Base-by-base conservation (phyloP, 2,329 filamentous ascomycete species). In the Fusarium miscanthi region DNA sequence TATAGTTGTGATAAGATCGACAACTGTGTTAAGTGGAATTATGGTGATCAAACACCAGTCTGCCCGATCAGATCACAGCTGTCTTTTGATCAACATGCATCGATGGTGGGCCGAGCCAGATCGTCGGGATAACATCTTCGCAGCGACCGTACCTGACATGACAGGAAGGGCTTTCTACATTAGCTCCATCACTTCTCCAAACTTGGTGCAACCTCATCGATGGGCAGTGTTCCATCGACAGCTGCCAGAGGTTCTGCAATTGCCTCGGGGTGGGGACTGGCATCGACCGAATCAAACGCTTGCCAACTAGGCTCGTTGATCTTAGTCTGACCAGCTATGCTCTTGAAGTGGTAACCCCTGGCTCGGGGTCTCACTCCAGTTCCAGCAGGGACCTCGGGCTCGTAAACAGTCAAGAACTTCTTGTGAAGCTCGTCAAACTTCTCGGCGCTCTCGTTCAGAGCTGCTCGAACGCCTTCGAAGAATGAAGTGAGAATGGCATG, bases 311-410 rank as follows among this genome's bases (percentile, higher is more conserved):
- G 86, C 41, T 88, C 86, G 79, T 95, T 94, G 74, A 91, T 91
- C 80, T 87, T 92, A 33, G 88, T 86, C 53, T 90, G 88, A 12
- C 88, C 87, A 0, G 89, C 91, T 52, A 90, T 88, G 56, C 90
- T 89, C 81, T 93, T 94, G 80, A 91, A 93, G 78, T 97, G 93
- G 77, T 97, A 97, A 3, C 94, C 94, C 76, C 94, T 87, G 40
- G 93, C 87, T 80, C 94, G 88, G 14, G 96, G 96, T 14, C 95
- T 90, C 76, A 92, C 86, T 0, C 94, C 95, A 1, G 90, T 94
- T 41, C 91, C 92, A 46, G 87, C 85, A 0, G 95, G 95, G 35
- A 98, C 79, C 17, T 91, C 87, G 1, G 88, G 79, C 73, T 93
- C 92, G 78, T 98, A 98, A 7, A 79, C 78, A 12, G 77, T 77